Evolutionary conservation across 225 moss, liverwort and hornwort species (phyloP).

Genomic region (Physcomitrium patens): DNA sequence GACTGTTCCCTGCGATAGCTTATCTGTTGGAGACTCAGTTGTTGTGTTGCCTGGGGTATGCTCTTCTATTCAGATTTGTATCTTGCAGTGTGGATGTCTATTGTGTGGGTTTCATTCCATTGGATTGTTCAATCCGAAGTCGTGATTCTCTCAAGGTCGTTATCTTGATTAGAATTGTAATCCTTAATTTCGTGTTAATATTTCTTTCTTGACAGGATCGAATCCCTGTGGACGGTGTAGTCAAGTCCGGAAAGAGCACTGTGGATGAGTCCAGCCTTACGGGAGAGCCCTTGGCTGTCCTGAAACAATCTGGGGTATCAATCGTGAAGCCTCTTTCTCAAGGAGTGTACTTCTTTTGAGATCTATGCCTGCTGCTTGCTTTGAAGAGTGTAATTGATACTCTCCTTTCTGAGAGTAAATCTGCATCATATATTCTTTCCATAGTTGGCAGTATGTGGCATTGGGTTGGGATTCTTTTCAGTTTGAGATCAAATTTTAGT

Average conservation of each 20-base stretch:
- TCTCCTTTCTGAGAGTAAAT: background rate
- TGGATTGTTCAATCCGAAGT: conserved; percentile 7
- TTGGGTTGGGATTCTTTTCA: background rate
- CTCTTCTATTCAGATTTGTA: background rate
- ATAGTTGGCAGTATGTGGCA: background rate
- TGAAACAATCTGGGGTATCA: conserved; percentile 85
- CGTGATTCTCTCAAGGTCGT: conserved; percentile 3
- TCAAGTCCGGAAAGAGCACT: conserved; percentile 85
- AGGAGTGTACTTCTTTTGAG: background rate
- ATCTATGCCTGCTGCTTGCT: background rate
- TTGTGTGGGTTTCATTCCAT: background rate
- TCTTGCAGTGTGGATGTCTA: background rate
- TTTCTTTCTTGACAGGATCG: conserved; percentile 68
- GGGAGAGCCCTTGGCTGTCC: conserved; percentile 90
- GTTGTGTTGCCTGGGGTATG: conserved; percentile 96
- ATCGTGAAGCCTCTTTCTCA: conserved; percentile 16
- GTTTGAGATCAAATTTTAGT: conserved; percentile 4
- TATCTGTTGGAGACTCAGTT: conserved; percentile 91
- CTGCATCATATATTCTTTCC: conserved; percentile 14
- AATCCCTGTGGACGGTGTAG: conserved; percentile 93
- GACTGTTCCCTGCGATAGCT: conserved; percentile 83
- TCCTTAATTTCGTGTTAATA: conserved; percentile 8
- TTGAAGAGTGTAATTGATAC: background rate
- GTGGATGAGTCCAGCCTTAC: conserved; percentile 99
- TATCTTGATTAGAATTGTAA: background rate